Evolutionary conservation across 371 early-diverging fungal genomes (phyloP), one percentile per base, ranked within the genome.

Genomic region (Hamiltosporidium tvaerminnensis): DNA sequence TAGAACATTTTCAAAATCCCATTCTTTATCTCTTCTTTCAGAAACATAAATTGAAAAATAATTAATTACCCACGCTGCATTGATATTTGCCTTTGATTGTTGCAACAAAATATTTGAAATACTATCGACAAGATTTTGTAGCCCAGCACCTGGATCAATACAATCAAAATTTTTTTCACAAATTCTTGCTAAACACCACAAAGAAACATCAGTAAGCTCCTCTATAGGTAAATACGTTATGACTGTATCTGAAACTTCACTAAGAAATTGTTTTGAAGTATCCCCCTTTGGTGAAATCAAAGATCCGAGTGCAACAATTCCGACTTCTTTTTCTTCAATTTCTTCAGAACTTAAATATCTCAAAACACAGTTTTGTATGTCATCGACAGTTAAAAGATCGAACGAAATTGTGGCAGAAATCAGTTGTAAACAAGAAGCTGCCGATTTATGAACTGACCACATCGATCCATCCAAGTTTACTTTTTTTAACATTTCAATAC

Each of bases 381-480:
- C 49, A 31, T 60, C 44, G n/a, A 64, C 55, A 7, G 35, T 50
- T 7, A 66, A 41, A 14, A 76, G 31, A 39, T 55, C 44, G 23
- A 32, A 48, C 2, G 57, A 59, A 10, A 50, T 52, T 34, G 47
- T 36, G 2, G 64, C 54, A 31, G 67, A 31, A 16, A 72, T 64
- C 1, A 41, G 38, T 36, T 63, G 38, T 44, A 77, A 58, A 33
- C 65, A 65, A n/a, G 66, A 63, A 1, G 72, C 47, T n/a, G 74
- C 68, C 36, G 75, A 74, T 44, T 74, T 74, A 58, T 74, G 73
- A 0, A 65, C 47, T 2, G 53, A 56, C 74, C 74, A 74, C n/a
- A n/a, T n/a, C n/a, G n/a, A n/a, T 44, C 35, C 54, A 16, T 67
- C 64, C 1, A 60, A 65, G 12, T 70, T 63, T 1, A 57, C 53